phyloP scores from a whole-genome alignment of 2,329 filamentous ascomycete genomes.

The Pochonia chlamydosporia region DNA sequence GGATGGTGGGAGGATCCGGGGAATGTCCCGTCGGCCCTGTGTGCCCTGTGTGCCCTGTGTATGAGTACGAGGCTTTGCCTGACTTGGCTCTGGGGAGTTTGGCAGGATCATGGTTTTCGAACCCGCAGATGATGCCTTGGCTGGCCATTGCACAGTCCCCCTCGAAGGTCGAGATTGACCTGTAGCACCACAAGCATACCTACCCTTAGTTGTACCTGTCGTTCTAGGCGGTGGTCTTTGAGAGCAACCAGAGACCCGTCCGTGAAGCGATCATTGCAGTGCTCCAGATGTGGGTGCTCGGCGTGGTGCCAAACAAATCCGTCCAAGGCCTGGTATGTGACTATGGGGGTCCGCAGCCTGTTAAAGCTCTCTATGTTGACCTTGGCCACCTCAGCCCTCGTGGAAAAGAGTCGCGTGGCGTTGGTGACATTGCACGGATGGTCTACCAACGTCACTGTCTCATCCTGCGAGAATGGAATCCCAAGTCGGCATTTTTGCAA shows the following conservation, averaged over 20 bases:
- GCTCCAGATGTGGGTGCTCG: not conserved
- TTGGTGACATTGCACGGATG: slow-evolving; percentile 31
- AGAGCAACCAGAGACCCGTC: slow-evolving; percentile 10
- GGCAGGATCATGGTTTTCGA: slow-evolving; percentile 3
- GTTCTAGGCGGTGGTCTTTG: slow-evolving; percentile 11
- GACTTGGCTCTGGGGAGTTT: slow-evolving; percentile 9
- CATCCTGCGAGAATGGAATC: slow-evolving; percentile 24
- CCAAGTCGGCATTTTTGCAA: slow-evolving; percentile 50
- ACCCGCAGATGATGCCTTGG: slow-evolving; percentile 19
- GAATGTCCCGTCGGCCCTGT: too few relatives aligned
- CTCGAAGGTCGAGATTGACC: slow-evolving; percentile 14
- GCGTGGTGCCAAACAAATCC: not conserved
- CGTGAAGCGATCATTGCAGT: not conserved
- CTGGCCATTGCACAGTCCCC: slow-evolving; percentile 18
- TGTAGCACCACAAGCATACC: slow-evolving; percentile 18
- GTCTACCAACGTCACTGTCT: slow-evolving; percentile 38
- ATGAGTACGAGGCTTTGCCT: not conserved
- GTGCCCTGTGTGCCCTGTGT: too few relatives aligned
- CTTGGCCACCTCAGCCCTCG: slow-evolving; percentile 5
- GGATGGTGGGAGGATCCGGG: not conserved
- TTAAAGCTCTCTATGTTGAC: not conserved
- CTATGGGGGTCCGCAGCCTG: not conserved
- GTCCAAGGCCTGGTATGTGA: not conserved
- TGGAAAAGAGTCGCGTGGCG: slow-evolving; percentile 13
- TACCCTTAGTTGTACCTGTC: slow-evolving; percentile 8